Evolutionary conservation across 2,329 filamentous ascomycete genomes (phyloP).

Genomic region (Thielaviopsis cerberus): DNA sequence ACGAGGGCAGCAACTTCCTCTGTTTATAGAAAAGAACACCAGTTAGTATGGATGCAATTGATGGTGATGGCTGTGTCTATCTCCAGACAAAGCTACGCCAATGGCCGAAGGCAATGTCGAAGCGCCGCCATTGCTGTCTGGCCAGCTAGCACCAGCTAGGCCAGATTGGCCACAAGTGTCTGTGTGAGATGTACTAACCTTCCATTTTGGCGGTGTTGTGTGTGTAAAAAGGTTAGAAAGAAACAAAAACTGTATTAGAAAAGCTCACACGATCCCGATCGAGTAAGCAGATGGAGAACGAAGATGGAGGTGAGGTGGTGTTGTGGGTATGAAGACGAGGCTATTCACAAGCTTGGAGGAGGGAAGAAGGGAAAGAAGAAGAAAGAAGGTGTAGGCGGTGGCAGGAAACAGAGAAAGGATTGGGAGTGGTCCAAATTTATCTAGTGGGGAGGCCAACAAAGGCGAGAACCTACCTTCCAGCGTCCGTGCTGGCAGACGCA

Average conservation of each 20-base stretch:
- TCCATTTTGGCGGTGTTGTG: conserved; percentile 35
- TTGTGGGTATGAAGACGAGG: conserved; percentile 11
- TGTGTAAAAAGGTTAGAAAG: conserved; percentile 11
- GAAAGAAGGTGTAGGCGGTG: conserved; percentile 11
- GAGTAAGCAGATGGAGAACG: conserved; percentile 13
- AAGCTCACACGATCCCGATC: conserved; percentile 14
- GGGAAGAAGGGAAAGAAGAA: conserved; percentile 10
- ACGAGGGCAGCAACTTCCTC: conserved; percentile 99
- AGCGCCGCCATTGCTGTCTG: neutral
- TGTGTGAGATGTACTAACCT: conserved; percentile 31
- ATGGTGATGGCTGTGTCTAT: neutral
- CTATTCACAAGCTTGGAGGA: conserved; percentile 11
- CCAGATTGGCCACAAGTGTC: conserved; percentile 1
- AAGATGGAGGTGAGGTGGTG: conserved; percentile 9
- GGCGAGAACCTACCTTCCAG: conserved; percentile 5
- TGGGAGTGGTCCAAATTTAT: conserved; percentile 13
- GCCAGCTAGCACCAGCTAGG: neutral
- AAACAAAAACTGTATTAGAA: conserved; percentile 12
- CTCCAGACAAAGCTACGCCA: neutral
- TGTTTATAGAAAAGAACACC: conserved; percentile 22
- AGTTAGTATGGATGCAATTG: neutral
- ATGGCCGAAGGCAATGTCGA: neutral
- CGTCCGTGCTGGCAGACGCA: conserved; percentile 11
- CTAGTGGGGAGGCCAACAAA: conserved; percentile 12
- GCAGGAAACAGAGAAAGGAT: conserved; percentile 12